These are phyloP conservation scores for Crucihimalaya himalaica DNA, from an alignment of 345 rosid species.

Conservation along the genomic window DNA sequence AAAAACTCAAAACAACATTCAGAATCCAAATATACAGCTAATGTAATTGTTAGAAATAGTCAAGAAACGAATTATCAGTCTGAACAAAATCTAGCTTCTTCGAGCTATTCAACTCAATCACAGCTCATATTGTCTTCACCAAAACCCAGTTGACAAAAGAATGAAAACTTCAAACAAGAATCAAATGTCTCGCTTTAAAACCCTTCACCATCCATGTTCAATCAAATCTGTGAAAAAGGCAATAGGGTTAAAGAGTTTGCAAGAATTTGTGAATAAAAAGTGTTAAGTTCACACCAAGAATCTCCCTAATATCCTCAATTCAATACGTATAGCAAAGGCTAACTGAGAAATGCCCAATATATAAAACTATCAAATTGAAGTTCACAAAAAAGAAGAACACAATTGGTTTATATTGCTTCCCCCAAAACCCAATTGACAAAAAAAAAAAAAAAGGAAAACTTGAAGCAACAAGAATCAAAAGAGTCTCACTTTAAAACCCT, in stretches of 20 bases:
- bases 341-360: not conserved
- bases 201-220: not conserved
- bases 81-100: not conserved
- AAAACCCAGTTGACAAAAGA: not conserved
- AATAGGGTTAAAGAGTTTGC: not conserved
- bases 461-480: conserved; percentile 21
- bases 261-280: not conserved
- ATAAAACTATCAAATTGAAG: conserved; percentile 1
- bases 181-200: conserved; percentile 2
- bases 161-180: not conserved
- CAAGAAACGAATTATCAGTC: conserved; percentile 6
- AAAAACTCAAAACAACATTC: not conserved
- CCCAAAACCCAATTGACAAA: not conserved
- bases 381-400: not conserved
- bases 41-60: not conserved
- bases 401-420: not conserved
- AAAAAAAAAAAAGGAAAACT: not conserved
- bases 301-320: not conserved
- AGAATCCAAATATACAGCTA: not conserved
- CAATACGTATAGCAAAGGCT: not conserved
- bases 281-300: not conserved
- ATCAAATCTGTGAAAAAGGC: not conserved
- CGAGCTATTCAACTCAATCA: conserved; percentile 1
- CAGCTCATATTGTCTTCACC: not conserved
- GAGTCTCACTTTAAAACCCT: not conserved